Base-by-base conservation (phyloP, 805 yeast species). In the Kurtzmaniella fragi region DNA sequence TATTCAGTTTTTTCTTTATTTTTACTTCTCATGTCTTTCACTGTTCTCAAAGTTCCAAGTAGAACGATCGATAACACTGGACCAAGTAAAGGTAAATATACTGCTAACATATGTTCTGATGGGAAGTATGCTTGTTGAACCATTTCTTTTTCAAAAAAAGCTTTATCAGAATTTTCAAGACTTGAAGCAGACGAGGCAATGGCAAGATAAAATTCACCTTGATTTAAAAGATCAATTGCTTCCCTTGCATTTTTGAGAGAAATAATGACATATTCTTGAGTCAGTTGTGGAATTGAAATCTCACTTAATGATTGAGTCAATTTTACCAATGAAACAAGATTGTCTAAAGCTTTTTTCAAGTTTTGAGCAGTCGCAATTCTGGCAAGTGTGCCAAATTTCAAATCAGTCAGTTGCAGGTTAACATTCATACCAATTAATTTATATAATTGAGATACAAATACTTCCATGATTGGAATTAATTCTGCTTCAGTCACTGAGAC, bases 61-160 rank as follows among this genome's bases (percentile, higher is more conserved):
- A 69, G 15, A 10, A 76, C 55, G 16, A 93, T 89, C 17, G 91
- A 75, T 2, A 75, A 63, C 28, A 89, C 66, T 1, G 99, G 99
- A 0, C 98, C 98, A 28, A 90, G 58, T 33, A 91, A 64, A 0
- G 99, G 99, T 54, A 88, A 67, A 49, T 89, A 93, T 1, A 93
- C 95, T 0, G 99, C 98, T 53, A 93, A 71, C 58, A 87, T 90
- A 56, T 91, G 99, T 58, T 91, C 97, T 46, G 85, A 91, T 0
- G 99, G 98, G 69, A 90, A 88, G 59, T 85, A 89, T 40, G 84
- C 87, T 56, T 91, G 97, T 53, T 88, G 95, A 23, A 93, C 87
- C 96, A 93, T 91, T 57, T 84, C 90, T 50, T 86, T 85, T 49
- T 91, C 95, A 58, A 91, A 91, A 52, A 91, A 91, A 0, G 98